phyloP scores from a whole-genome alignment of 2,329 filamentous ascomycete genomes.

The Clonostachys sp. region DNA sequence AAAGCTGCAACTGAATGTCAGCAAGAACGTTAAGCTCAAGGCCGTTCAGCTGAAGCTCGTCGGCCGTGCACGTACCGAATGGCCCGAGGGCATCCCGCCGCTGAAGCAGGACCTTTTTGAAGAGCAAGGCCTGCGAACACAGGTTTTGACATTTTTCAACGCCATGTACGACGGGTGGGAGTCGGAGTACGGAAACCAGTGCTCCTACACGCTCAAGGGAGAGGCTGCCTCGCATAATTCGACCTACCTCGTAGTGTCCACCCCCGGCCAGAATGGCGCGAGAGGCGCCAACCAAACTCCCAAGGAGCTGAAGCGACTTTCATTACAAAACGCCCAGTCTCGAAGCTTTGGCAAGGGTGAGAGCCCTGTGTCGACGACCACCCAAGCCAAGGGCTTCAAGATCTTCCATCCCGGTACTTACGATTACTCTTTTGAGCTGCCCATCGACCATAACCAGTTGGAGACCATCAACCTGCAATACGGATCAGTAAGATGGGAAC shows the following conservation, averaged over 20 bases:
- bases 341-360: slow-evolving; percentile 84
- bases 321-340: slow-evolving; percentile 75
- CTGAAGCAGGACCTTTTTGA: slow-evolving; percentile 80
- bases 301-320: slow-evolving; percentile 62
- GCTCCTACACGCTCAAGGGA: slow-evolving; percentile 45
- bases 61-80: slow-evolving; percentile 84
- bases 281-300: slow-evolving; percentile 21
- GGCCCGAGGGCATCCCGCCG: slow-evolving; percentile 93
- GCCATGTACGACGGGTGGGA: slow-evolving; percentile 59
- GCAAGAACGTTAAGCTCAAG: slow-evolving; percentile 91
- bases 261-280: slow-evolving; percentile 10
- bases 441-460: slow-evolving; percentile 80
- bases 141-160: slow-evolving; percentile 91
- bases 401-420: slow-evolving; percentile 72
- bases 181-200: slow-evolving; percentile 59
- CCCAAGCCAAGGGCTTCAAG: slow-evolving; percentile 70
- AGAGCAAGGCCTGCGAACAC: slow-evolving; percentile 79
- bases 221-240: slow-evolving; percentile 22
- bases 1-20: slow-evolving; percentile 73
- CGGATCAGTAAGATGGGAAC: slow-evolving; percentile 81
- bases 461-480: slow-evolving; percentile 87
- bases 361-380: slow-evolving; percentile 54
- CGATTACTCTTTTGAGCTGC: slow-evolving; percentile 76
- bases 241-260: slow-evolving; percentile 18
- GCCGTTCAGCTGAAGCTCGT: slow-evolving; percentile 82